A percentile compares a stretch with the other conserved stretches of the same genome.
phyloP scores from a whole-genome alignment of 2,329 filamentous ascomycete species.

The Trichoderma sp. region DNA sequence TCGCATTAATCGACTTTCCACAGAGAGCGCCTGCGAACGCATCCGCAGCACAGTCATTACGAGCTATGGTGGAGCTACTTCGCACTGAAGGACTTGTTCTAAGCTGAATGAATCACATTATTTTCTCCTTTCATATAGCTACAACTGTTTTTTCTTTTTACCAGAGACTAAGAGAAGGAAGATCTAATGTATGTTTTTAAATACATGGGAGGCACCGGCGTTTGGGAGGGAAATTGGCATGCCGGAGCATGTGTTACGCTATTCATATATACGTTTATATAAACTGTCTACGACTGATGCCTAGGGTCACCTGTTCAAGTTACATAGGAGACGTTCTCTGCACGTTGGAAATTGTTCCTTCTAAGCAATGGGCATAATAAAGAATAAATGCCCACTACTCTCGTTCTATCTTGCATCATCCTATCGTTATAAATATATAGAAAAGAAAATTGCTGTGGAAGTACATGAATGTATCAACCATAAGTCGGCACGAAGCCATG shows the following conservation, averaged over 20 bases:
- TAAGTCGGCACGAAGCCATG: background rate
- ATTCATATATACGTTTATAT: constrained; percentile 1
- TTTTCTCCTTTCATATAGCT: background rate
- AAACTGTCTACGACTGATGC: constrained; percentile 3
- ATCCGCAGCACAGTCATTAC: constrained; percentile 53
- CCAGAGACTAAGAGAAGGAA: constrained; percentile 3
- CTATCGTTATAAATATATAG: constrained; percentile 4
- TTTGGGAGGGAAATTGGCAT: constrained; percentile 17
- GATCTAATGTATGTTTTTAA: constrained; percentile 8
- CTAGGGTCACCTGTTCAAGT: background rate
- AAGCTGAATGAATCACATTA: constrained; percentile 30
- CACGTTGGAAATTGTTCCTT: constrained; percentile 5
- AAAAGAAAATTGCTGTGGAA: background rate
- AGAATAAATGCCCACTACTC: constrained; percentile 1
- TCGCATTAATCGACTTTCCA: constrained; percentile 75
- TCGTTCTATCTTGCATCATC: constrained; percentile 8
- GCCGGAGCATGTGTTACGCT: background rate
- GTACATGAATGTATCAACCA: background rate
- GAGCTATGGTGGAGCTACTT: constrained; percentile 57
- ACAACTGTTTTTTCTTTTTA: background rate
- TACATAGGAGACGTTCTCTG: constrained; percentile 6
- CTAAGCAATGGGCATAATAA: constrained; percentile 8
- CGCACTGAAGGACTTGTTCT: constrained; percentile 52
- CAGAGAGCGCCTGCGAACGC: constrained; percentile 50
- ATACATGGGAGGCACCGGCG: constrained; percentile 22